Base-by-base conservation (phyloP, 805 yeast species). In the Cyberlindnera subsufficiens region DNA sequence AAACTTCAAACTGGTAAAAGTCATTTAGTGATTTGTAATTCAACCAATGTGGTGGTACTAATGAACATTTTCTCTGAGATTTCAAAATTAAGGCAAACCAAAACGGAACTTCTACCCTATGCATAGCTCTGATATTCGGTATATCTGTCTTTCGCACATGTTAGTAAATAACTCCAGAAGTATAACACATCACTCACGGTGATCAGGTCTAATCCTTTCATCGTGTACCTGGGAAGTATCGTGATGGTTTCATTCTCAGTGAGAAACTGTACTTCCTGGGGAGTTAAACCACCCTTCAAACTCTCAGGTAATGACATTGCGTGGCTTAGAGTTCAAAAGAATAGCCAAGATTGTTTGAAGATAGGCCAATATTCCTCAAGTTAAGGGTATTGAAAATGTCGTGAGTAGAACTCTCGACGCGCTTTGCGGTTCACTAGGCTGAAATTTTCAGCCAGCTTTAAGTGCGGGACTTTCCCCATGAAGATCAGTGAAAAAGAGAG, bases 11-110 rank as follows among this genome's bases (percentile, higher is more conserved):
- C 17, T 82, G 86, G 52, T 84, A 78, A 35, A 73, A 69, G 6
- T 67, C 70, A 42, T 75, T 74, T 43, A 91, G 61, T 39, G 68
- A 68, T 16, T 68, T 67, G 37, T 75, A 62, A 9, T 72, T 74
- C 9, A 93, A 69, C 99, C 99, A 93, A 1, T 68, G 72, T 0
- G 99, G 99, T 13, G 89, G 82, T 8, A 87, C 80, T 3, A 93
- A 79, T 48, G 81, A 83, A 63, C 97, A 88, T 54, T 89, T 82
- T 37, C 80, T 82, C 60, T 93, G 98, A 37, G 82, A 79, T 56
- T 87, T 88, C 39, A 93, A 67, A 17, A 90, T 66, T 7, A 90
- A 59, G 0, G 97, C 98, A 17, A 86, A 67, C 98, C 98, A 93
- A 2, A 91, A 49, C 0, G 96, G 95, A 0, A 93, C 79, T 37